A percentile compares a stretch with the other conserved stretches of the same genome.
Conservation (phyloP, 306 rosid species). For the Dryas alaskensis region DNA sequence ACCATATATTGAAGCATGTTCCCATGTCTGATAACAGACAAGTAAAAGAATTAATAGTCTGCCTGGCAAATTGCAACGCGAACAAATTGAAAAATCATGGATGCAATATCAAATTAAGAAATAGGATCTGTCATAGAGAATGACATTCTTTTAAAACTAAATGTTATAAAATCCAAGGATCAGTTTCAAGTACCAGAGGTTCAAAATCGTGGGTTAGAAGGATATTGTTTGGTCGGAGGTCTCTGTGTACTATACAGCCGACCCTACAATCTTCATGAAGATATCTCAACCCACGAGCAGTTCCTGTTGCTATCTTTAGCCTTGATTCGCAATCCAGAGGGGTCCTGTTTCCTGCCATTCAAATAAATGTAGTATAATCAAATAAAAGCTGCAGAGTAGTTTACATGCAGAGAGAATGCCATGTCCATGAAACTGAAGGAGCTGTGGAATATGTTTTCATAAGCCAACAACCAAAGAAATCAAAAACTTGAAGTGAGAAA, state of each 20-base stretch:
- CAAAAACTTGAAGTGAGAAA: neutral
- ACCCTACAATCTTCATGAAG: slow-evolving; percentile 98
- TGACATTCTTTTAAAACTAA: neutral
- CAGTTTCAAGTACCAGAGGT: slow-evolving; percentile 55
- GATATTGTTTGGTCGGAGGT: slow-evolving; percentile 80
- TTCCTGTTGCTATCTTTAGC: slow-evolving; percentile 72
- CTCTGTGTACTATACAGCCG: slow-evolving; percentile 92
- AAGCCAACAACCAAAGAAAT: neutral
- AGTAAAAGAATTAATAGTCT: neutral
- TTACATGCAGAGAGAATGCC: neutral
- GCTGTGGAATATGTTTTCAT: neutral
- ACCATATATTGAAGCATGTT: neutral
- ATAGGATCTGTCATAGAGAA: neutral
- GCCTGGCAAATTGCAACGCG: neutral
- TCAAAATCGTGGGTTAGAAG: slow-evolving; percentile 92
- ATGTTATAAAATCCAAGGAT: neutral
- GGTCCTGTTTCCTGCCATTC: slow-evolving; percentile 52
- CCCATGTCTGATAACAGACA: neutral
- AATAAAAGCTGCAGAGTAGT: neutral
- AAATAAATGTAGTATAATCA: slow-evolving; percentile 10
- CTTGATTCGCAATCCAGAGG: slow-evolving; percentile 70
- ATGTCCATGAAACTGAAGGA: neutral
- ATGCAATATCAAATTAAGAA: neutral
- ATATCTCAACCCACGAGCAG: slow-evolving; percentile 85
- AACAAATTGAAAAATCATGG: neutral